These are phyloP conservation scores for Komagataella pastoris DNA, from an alignment of 805 yeast genomes.

Conservation along the genomic window DNA sequence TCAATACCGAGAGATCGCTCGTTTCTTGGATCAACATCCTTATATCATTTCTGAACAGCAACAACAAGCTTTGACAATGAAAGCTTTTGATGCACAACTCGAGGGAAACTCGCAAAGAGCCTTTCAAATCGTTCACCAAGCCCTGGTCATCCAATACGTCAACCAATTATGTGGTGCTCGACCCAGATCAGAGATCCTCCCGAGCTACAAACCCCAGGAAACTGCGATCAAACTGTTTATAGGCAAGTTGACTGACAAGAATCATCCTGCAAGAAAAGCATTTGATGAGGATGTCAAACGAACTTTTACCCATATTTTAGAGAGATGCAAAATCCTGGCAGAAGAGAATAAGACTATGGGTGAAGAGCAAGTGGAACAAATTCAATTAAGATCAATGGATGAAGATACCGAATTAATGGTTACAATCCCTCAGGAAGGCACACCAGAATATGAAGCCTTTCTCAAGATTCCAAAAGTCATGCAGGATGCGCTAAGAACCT, in stretches of 20 bases:
- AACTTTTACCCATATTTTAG: constrained; percentile 63
- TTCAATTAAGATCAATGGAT: constrained; percentile 82
- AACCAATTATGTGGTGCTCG: constrained; percentile 14
- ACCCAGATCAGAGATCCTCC: constrained; percentile 3
- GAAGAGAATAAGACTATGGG: constrained; percentile 21
- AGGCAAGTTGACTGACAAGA: constrained; percentile 37
- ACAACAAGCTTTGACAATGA: constrained; percentile 86
- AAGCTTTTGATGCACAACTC: constrained; percentile 75
- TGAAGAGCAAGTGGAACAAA: constrained; percentile 59
- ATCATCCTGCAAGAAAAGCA: constrained; percentile 53
- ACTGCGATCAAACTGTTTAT: constrained; percentile 53
- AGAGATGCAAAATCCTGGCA: constrained; percentile 57
- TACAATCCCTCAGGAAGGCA: constrained; percentile 47
- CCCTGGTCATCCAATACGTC: constrained; percentile 61
- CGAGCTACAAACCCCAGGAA: constrained; percentile 9
- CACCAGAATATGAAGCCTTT: constrained; percentile 41
- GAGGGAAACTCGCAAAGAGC: constrained; percentile 42
- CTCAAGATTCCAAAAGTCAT: constrained; percentile 42
- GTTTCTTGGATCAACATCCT: constrained; percentile 43
- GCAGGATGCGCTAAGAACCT: constrained; percentile 66
- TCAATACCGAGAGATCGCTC: constrained; percentile 35
- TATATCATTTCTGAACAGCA: constrained; percentile 69
- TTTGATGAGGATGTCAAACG: constrained; percentile 61
- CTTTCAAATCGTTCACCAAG: constrained; percentile 62
- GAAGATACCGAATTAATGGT: constrained; percentile 68